Conservation (phyloP, 257 asterid species). For the Catharanthus roseus region DNA sequence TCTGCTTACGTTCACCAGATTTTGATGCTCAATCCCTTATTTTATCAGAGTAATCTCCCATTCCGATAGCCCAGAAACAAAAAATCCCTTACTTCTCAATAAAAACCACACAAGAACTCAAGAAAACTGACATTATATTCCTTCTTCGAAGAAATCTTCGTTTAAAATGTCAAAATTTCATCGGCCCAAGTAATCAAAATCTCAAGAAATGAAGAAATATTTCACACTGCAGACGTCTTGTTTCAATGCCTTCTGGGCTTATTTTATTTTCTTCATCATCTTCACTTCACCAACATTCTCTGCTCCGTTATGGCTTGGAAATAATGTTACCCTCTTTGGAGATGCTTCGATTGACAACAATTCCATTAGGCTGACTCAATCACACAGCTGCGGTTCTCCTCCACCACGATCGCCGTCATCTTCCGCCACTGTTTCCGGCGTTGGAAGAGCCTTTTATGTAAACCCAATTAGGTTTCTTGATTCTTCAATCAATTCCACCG, state of each 20-base stretch:
- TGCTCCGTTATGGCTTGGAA: constrained; percentile 19
- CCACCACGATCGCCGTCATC: constrained; percentile 13
- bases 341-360: constrained; percentile 37
- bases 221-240: constrained; percentile 20
- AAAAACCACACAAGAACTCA: no score
- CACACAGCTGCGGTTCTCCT: constrained; percentile 29
- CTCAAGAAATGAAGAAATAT: background rate
- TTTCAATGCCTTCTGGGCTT: constrained; percentile 17
- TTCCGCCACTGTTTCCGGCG: constrained; percentile 26
- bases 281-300: constrained; percentile 30
- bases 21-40: background rate
- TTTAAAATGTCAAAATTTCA: background rate
- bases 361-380: constrained; percentile 47
- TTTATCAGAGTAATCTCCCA: background rate
- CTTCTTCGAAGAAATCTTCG: constrained; percentile 4
- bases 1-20: background rate
- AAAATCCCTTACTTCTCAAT: background rate
- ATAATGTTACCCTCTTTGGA: constrained; percentile 47
- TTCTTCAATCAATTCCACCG: constrained; percentile 36
- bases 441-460: constrained; percentile 57
- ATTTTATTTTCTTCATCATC: constrained; percentile 19
- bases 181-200: background rate
- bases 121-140: no score
- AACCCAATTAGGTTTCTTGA: constrained; percentile 62
- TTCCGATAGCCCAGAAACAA: background rate